Percentiles rank a stretch among this genome's conserved stretches.
These are phyloP conservation scores for Calocera viscosa DNA, from an alignment of 768 basidiomycete species.

Conservation along the genomic window DNA sequence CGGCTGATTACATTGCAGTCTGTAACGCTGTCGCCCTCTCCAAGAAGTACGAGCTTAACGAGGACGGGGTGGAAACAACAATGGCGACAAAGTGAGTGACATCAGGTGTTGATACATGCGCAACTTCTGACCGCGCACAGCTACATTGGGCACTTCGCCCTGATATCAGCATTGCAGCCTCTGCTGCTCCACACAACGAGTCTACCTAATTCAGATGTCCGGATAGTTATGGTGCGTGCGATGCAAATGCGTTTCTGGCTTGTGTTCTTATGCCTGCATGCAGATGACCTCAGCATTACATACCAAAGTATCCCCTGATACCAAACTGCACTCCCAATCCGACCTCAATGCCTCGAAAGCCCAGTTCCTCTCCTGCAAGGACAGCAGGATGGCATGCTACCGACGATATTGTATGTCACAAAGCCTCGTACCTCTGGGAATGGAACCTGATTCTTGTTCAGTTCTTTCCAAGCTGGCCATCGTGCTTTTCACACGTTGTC, in stretches of 20 bases:
- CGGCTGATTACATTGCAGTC: conserved; percentile 27
- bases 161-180: conserved; percentile 44
- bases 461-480: conserved; percentile 2
- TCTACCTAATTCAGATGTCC: conserved; percentile 41
- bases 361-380: neutral
- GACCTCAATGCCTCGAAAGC: conserved; percentile 7
- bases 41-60: conserved; percentile 15
- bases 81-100: conserved; percentile 14
- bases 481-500: conserved; percentile 6
- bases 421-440: neutral
- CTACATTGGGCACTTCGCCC: conserved; percentile 43
- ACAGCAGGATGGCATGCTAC: neutral
- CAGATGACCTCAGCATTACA: conserved; percentile 11
- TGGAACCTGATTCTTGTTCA: neutral
- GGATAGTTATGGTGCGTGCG: conserved; percentile 42
- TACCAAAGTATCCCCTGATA: conserved; percentile 2
- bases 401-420: neutral
- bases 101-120: neutral
- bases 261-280: neutral
- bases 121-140: conserved; percentile 25
- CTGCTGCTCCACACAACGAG: conserved; percentile 40
- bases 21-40: conserved; percentile 40
- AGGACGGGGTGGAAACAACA: conserved; percentile 12
- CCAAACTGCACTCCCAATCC: neutral
- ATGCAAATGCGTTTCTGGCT: neutral